Evolutionary conservation across 108 stramenopile genomes (phyloP), one percentile per base, ranked within the genome.

Genomic region (Nannochloropsis oceanica): DNA sequence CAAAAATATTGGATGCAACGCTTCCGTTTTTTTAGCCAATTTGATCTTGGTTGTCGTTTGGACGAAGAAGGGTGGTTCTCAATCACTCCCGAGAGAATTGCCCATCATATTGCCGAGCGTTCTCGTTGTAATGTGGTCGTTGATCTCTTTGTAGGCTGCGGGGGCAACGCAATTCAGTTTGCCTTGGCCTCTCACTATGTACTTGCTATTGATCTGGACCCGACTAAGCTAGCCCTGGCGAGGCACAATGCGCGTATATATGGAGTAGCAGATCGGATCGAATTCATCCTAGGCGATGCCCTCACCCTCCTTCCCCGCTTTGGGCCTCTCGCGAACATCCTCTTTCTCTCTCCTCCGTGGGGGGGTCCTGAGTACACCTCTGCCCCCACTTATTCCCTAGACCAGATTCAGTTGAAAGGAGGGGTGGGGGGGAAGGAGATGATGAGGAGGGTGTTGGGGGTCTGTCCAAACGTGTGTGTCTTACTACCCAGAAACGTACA

Each of bases 1-100:
- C 92, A 94, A 86, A 96, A 97, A 92, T 97, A 96, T 85, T 97
- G 95, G 95, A 94, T 93, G 2, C 97, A 97, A 89, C 92, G 97
- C 44, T 94, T 93, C 81, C 93, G 97, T 26, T 89, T 96, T 42
- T 99, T 97, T 87, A 94, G 94, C 2, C 89, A 86, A 44, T 99
- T 95, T 87, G 97, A 97, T 91, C 80, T 80, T 42, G 98, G 98
- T 5, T 92, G 96, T 20, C 90, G 90, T 84, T 88, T 99, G 44
- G 98, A 99, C 92, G 85, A 89, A 11, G 96, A 99, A 91, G 94
- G 95, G 18, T 99, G 98, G 98, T 99, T 93, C 89, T 96, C 96
- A 2, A 96, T 97, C 9, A 99, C 98, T 5, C 96, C 96, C 5
- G 98, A 99, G 91, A 88, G 91, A 11, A 96, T 97, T 84, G 96